Base-by-base conservation (phyloP, 345 rosid genomes). In the Gossypium herbaceum region DNA sequence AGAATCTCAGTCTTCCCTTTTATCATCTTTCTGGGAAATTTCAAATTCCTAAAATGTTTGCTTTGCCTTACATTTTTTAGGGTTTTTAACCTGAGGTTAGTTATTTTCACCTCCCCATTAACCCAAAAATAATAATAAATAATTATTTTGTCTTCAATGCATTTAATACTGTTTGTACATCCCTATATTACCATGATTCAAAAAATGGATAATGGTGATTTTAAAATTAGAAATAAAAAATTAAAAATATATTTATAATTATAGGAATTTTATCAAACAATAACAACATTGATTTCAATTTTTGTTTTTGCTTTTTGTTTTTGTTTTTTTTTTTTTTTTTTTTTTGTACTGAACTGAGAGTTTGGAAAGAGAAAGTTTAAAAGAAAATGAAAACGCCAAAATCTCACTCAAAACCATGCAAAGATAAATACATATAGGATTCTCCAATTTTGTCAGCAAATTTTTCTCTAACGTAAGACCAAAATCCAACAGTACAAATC, bases 371-470 rank as follows among this genome's bases (percentile, higher is more conserved):
- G 61, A 51, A 63, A 71, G 13, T 48, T 59, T 12, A 50, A 44
- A 52, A 62, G 10, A 68, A 7, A 56, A 19, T 2, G 6, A 19
- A 58, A 85, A 83, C 63, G 86, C 83, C 88, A 85, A 86, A 88
- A 78, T 71, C 57, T 71, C 88, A 83, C 92, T 80, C 80, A 88
- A 85, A 82, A 79, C 85, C 85, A 88, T 81, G 92, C 92, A 79
- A 57, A 9, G 29, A 16, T 50, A 25, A 19, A 39, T 25, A 17
- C 69, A 66, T 16, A 9, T 64, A 55, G 75, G 79, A 73, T 80
- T 75, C 81, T 78, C 80, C 66, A 44, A 72, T 73, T 73, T 58
- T 71, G 73, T 61, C 78, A 47, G 65, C 47, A 75, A 77, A 65
- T 25, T 50, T 19, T 19, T 34, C 7, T 34, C 55, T 44, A 79